Evolutionary conservation across 2,329 filamentous ascomycete genomes (phyloP).

Genomic region (Cladosporium sp.): DNA sequence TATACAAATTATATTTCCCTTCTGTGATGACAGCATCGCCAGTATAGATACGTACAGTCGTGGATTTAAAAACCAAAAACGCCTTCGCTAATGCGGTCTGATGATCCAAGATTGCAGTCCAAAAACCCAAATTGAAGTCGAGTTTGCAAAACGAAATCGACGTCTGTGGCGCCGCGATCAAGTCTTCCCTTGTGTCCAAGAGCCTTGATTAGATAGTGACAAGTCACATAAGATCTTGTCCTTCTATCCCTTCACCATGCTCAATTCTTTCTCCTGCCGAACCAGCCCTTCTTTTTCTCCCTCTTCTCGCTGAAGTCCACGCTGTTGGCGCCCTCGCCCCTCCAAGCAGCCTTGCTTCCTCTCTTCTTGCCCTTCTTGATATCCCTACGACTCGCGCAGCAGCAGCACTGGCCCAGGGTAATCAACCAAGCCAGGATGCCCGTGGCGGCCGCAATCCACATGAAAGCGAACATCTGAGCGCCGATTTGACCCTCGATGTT

Average conservation of each 20-base stretch:
- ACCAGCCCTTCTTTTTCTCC: constrained; percentile 7
- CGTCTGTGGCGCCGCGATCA: no score
- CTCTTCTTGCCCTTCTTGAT: constrained; percentile 43
- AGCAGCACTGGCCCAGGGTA: constrained; percentile 73
- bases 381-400: constrained; percentile 56
- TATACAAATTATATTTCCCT: no score
- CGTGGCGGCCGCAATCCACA: constrained; percentile 73
- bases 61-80: background rate
- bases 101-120: background rate
- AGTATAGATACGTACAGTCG: no score
- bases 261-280: constrained; percentile 14
- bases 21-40: no score
- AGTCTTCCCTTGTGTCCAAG: no score
- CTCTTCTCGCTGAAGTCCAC: constrained; percentile 14
- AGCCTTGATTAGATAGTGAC: background rate
- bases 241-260: background rate
- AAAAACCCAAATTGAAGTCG: background rate
- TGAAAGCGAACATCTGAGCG: constrained; percentile 71
- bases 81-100: background rate
- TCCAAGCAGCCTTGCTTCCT: constrained; percentile 27
- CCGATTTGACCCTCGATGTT: constrained; percentile 71
- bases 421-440: constrained; percentile 63
- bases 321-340: constrained; percentile 12
- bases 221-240: no score
- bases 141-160: background rate